Evolutionary conservation across 257 asterid species (phyloP).

Genomic region (Solanum okadae): DNA sequence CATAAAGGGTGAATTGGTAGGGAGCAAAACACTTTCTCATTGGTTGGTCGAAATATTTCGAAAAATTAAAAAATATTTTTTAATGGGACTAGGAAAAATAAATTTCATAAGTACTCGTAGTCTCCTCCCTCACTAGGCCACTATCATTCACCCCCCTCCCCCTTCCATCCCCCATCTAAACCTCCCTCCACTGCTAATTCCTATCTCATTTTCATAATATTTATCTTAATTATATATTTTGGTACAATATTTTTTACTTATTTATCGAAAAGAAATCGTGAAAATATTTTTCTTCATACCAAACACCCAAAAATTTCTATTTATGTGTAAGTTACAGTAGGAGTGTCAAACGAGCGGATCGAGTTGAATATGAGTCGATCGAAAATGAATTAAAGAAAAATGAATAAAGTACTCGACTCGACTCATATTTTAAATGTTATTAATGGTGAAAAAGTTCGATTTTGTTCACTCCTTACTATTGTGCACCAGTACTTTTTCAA

Average conservation of each 20-base stretch:
- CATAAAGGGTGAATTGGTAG: neutral
- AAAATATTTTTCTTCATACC: neutral
- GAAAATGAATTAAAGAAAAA: too few species aligned
- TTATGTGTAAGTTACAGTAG: neutral
- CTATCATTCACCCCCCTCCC: neutral
- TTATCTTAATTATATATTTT: neutral
- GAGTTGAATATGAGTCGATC: too few species aligned
- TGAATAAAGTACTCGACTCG: too few species aligned
- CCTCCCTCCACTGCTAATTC: neutral
- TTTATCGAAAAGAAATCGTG: too few species aligned
- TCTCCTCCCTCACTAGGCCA: neutral
- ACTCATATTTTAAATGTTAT: too few species aligned
- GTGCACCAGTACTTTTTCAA: too few species aligned
- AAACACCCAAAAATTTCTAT: neutral
- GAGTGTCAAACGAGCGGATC: too few species aligned
- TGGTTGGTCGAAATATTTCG: neutral
- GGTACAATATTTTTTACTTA: too few species aligned
- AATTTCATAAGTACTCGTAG: too few species aligned
- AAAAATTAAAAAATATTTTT: neutral
- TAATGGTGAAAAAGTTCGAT: too few species aligned
- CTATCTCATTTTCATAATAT: neutral
- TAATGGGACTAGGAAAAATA: constrained; percentile 12
- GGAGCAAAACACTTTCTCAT: neutral
- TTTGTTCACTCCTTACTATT: too few species aligned
- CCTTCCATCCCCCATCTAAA: neutral